Evolutionary conservation across 2,329 filamentous ascomycete genomes (phyloP), one percentile per base, ranked within the genome.

Genomic region (Ascochyta lentis): DNA sequence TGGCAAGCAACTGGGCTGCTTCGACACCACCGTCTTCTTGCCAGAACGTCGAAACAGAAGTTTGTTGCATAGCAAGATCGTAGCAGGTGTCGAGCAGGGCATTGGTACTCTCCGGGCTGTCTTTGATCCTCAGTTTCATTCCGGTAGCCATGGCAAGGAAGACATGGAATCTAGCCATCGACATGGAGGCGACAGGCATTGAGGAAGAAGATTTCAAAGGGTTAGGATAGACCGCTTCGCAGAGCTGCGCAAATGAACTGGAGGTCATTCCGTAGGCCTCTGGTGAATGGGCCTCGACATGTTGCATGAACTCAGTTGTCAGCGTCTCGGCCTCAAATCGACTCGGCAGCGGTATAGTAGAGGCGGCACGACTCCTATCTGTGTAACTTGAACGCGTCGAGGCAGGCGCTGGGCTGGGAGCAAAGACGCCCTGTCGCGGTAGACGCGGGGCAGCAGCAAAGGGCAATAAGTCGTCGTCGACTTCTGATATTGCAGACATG

Each of bases 291-390:
- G 65, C 49, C 22, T 72, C 66, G 6, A 74, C 26, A 27, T 72
- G 56, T 23, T 70, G 64, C 19, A 73, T 60, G 39, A 75, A 74
- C 37, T 73, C 71, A 8, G 68, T 54, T 0, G 71, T 74, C 3
- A 75, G 56, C 0, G 73, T 75, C 39, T 75, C 73, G 6, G 73
- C 73, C 50, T 75, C 73, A 43, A 74, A 75, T 3, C 68, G 69
- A 46, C 70, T 74, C 0, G 73, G 73, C 2, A 73, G 54, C 3
- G 70, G 70, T 0, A 61, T 69, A 1, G 67, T 67, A 7, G 61
- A 64, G n/a, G 73, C 58, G 2, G 72, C 72, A 22, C 72, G 63
- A 38, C 70, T 74, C 12, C 68, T 61, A 24, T 74, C 70, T 7
- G 64, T 72, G 44, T 66, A 72, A 42, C 63, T 70, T n/a, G 71